phyloP scores from a whole-genome alignment of 2,329 filamentous ascomycete species.

The Penicillium sp. region DNA sequence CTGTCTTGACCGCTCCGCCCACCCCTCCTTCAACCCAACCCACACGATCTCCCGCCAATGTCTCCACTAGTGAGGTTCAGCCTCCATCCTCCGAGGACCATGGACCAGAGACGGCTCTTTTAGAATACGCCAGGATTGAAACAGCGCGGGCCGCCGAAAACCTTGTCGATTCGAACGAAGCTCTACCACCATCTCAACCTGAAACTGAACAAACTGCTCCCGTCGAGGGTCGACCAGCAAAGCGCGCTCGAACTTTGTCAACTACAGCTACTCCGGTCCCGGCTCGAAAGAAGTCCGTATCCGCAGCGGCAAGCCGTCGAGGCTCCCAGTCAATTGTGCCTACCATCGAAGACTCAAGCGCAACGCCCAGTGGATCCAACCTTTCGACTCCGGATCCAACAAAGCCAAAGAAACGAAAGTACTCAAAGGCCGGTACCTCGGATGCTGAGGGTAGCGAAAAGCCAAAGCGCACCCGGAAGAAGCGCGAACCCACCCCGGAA shows the following conservation, averaged over 20 bases:
- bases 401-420: slow-evolving; percentile 28
- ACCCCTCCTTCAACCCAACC: slow-evolving; percentile 19
- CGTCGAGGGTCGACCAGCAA: slow-evolving; percentile 29
- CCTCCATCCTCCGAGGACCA: slow-evolving; percentile 17
- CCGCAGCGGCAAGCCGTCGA: slow-evolving; percentile 14
- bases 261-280: slow-evolving; percentile 12
- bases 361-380: slow-evolving; percentile 21
- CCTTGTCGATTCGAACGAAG: slow-evolving; percentile 5
- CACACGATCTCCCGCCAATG: slow-evolving; percentile 18
- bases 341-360: slow-evolving; percentile 22
- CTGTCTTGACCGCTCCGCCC: slow-evolving; percentile 2
- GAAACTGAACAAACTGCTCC: slow-evolving; percentile 7
- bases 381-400: slow-evolving; percentile 25
- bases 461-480: slow-evolving; percentile 32
- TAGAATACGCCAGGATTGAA: slow-evolving; percentile 8
- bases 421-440: slow-evolving; percentile 25
- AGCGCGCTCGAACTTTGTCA: slow-evolving; percentile 27
- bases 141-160: slow-evolving; percentile 8
- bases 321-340: slow-evolving; percentile 22
- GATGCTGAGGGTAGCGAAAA: slow-evolving; percentile 24
- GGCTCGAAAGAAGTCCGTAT: slow-evolving; percentile 11
- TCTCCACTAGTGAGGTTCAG: slow-evolving; percentile 15
- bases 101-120: slow-evolving; percentile 8
- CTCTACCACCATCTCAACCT: slow-evolving; percentile 2
- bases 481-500: slow-evolving; percentile 48